phyloP scores from a whole-genome alignment of 2,329 filamentous ascomycete species.

The Trichophyton mentagrophytes region DNA sequence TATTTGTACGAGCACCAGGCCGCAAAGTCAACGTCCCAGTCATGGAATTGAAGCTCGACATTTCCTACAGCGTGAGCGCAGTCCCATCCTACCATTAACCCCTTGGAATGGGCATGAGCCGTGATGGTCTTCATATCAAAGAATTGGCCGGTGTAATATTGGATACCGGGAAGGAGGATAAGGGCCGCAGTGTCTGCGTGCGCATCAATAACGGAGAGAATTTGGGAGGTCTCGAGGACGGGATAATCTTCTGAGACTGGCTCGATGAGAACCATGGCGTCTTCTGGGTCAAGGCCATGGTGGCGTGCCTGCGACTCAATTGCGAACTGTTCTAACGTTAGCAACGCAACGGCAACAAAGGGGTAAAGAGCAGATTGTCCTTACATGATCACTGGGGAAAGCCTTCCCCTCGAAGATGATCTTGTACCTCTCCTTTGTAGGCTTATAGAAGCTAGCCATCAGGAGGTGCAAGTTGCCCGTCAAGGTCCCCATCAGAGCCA shows the following conservation, averaged over 20 bases:
- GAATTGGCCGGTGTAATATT: slow-evolving; percentile 84
- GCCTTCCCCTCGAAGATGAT: slow-evolving; percentile 83
- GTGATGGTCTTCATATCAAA: slow-evolving; percentile 77
- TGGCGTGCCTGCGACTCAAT: slow-evolving; percentile 66
- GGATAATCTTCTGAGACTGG: slow-evolving; percentile 42
- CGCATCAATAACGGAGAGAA: slow-evolving; percentile 59
- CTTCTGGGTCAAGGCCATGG: slow-evolving; percentile 53
- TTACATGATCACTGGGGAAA: slow-evolving; percentile 71
- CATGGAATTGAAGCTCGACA: slow-evolving; percentile 63
- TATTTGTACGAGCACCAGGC: slow-evolving; percentile 95
- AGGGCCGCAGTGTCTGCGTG: slow-evolving; percentile 62
- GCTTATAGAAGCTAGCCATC: slow-evolving; percentile 73
- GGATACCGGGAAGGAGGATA: slow-evolving; percentile 70
- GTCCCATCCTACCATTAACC: slow-evolving; percentile 72
- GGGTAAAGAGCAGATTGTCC: slow-evolving; percentile 19
- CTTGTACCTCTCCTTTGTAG: slow-evolving; percentile 54
- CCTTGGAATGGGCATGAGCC: slow-evolving; percentile 55
- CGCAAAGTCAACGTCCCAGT: slow-evolving; percentile 86
- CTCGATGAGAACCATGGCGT: slow-evolving; percentile 62
- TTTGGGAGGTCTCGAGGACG: slow-evolving; percentile 57
- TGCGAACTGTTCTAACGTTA: slow-evolving; percentile 47
- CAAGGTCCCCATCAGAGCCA: slow-evolving; percentile 79
- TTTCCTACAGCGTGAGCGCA: slow-evolving; percentile 79
- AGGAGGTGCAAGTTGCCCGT: slow-evolving; percentile 71
- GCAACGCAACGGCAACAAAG: not conserved